Evolutionary conservation across 2,329 filamentous ascomycete genomes (phyloP).

Genomic region (Beauveria bassiana): DNA sequence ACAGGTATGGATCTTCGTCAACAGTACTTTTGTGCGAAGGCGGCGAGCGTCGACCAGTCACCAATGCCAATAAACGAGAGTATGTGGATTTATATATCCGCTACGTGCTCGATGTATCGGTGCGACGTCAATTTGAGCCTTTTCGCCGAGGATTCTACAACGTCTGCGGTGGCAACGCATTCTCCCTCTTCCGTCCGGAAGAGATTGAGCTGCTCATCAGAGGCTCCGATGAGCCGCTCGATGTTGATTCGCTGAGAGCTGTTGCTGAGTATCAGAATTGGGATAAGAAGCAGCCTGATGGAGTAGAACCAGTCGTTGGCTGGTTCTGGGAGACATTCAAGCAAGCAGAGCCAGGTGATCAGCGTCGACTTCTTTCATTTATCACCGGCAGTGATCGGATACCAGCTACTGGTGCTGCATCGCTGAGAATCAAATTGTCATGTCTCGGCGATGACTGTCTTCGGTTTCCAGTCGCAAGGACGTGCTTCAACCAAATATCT

Average conservation of each 20-base stretch:
- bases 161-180: slow-evolving; percentile 79
- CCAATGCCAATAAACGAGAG: slow-evolving; percentile 74
- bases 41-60: slow-evolving; percentile 69
- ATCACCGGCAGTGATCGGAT: slow-evolving; percentile 88
- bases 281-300: slow-evolving; percentile 47
- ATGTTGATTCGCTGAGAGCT: slow-evolving; percentile 65
- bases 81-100: slow-evolving; percentile 81
- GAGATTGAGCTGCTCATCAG: slow-evolving; percentile 85
- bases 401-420: slow-evolving; percentile 77
- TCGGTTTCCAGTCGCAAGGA: slow-evolving; percentile 77
- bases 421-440: slow-evolving; percentile 65
- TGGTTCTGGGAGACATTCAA: slow-evolving; percentile 91
- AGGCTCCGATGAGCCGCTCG: slow-evolving; percentile 75
- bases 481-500: slow-evolving; percentile 81
- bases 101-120: slow-evolving; percentile 69
- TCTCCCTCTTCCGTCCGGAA: slow-evolving; percentile 80
- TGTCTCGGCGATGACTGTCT: slow-evolving; percentile 68
- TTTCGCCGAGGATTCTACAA: slow-evolving; percentile 94
- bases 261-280: slow-evolving; percentile 81
- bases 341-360: slow-evolving; percentile 54
- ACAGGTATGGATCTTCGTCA: slow-evolving; percentile 64
- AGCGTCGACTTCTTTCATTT: slow-evolving; percentile 74
- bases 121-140: slow-evolving; percentile 79
- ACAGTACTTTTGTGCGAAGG: slow-evolving; percentile 64
- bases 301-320: slow-evolving; percentile 57